Evolutionary conservation across 1,139 yeast species (phyloP), one percentile per base, ranked within the genome.

Genomic region (Diutina ranongensis): DNA sequence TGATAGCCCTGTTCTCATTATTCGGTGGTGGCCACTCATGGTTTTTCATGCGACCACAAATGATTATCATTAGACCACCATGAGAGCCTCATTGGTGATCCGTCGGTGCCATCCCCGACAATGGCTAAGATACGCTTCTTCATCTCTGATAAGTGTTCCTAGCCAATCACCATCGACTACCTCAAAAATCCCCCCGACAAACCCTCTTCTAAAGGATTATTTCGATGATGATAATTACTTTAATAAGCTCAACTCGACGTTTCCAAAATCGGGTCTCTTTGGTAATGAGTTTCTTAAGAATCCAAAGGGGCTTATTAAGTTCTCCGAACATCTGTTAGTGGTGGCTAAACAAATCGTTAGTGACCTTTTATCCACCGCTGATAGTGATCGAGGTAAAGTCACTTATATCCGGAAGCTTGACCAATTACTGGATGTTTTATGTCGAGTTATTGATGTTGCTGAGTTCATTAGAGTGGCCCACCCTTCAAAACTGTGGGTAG

Each of bases 391-490:
- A 18, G 86, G 82, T 1, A 62, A 75, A 45, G 55, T 66, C 33
- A 61, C 67, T 13, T 85, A 78, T 49, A 77, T 92, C 46, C 58
- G 78, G 46, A 78, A 80, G 46, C 64, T 92, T 50, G 99, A 92
- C 60, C 79, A 88, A 52, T 65, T 94, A 40, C 84, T 95, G 55
- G 98, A 92, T 59, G 75, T 84, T 19, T 64, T 92, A 40, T 92
- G 99, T 59, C 76, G 95, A 49, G 97, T 87, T 8, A 89, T 92
- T 41, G 99, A 92, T 60, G 76, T 89, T 47, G 94, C 96, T 25
- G 98, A 92, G 54, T 92, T 92, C 62, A 78, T 94, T 25, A 70
- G 98, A 46, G 89, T 88, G 45, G 80, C 83, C 1, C 97, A 92
- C 59, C 97, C 97, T 0, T 75, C 81, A 51, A 68, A 68, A 45